These are phyloP conservation scores for Oxyria digyna DNA, from an alignment of 148 eudicot species.

Conservation along the genomic window DNA sequence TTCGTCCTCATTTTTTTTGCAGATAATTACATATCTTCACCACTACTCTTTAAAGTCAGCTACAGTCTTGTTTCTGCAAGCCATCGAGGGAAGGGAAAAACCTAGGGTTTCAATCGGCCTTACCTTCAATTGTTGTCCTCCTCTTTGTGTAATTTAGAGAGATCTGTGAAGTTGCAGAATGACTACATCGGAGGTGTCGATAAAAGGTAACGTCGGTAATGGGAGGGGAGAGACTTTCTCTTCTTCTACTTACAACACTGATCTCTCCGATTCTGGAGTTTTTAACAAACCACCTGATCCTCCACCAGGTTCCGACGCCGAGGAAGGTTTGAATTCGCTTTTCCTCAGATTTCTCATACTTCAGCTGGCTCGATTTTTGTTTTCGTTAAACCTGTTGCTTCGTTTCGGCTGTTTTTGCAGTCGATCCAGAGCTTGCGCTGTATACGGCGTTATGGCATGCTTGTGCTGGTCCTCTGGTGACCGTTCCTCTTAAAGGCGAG, in stretches of 20 bases:
- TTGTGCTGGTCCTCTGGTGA: constrained; percentile 96
- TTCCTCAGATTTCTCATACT: constrained; percentile 4
- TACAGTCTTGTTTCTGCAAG: neutral
- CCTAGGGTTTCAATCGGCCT: constrained; percentile 1
- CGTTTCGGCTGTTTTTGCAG: constrained; percentile 24
- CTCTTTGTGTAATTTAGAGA: constrained; percentile 23
- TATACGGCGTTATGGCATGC: constrained; percentile 88
- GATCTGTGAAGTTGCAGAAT: constrained; percentile 43
- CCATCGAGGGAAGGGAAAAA: neutral
- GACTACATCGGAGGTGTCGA: constrained; percentile 43
- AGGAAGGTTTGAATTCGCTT: constrained; percentile 30
- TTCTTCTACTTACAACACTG: constrained; percentile 9
- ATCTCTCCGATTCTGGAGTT: constrained; percentile 12
- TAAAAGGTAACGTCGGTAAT: constrained; percentile 16
- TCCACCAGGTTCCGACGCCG: constrained; percentile 19
- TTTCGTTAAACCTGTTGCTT: neutral
- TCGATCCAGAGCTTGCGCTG: constrained; percentile 62
- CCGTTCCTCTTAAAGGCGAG: constrained; percentile 60
- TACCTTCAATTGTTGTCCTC: neutral
- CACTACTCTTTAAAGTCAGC: neutral
- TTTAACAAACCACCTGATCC: constrained; percentile 10
- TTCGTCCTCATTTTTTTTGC: neutral
- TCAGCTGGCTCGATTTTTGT: neutral
- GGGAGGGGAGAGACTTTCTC: constrained; percentile 18
- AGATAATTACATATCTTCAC: constrained; percentile 3